phyloP scores from a whole-genome alignment of 139 green algal genomes.

The Dunaliella primolecta region DNA sequence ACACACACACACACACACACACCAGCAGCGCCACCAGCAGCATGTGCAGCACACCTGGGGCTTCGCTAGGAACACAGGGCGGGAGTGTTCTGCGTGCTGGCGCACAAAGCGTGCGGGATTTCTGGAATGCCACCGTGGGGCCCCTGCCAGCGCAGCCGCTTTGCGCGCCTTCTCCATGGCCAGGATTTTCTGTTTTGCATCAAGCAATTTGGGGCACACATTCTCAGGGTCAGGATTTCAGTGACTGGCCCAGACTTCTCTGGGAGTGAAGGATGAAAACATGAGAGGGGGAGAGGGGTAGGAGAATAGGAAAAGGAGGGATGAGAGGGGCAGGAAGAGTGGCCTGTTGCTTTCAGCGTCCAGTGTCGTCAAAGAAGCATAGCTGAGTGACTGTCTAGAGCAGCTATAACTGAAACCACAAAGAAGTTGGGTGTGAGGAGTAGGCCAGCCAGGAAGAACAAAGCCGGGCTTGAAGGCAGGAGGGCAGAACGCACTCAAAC shows the following conservation, averaged over 20 bases:
- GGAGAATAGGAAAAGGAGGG: no score
- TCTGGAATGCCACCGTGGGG: not conserved
- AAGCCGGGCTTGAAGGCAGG: not conserved
- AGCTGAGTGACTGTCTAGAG: no score
- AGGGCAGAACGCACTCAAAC: not conserved
- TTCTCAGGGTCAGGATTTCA: no score
- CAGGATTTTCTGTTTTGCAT: slow-evolving; percentile 1
- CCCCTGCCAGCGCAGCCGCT: not conserved
- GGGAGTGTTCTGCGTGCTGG: slow-evolving; percentile 11
- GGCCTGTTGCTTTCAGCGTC: no score
- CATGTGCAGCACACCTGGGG: slow-evolving; percentile 5
- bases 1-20: no score
- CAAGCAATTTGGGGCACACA: not conserved
- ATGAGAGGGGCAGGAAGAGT: no score
- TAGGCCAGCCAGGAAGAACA: no score
- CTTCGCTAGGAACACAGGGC: not conserved
- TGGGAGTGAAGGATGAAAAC: not conserved
- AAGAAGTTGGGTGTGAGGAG: no score
- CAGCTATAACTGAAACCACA: no score
- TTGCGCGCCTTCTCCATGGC: slow-evolving; percentile 4
- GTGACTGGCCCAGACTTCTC: no score
- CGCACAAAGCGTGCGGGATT: slow-evolving; percentile 6
- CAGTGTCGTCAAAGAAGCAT: no score
- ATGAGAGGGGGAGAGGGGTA: not conserved
- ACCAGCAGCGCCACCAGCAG: not conserved